Percentiles rank a stretch among this genome's conserved stretches.
These are phyloP conservation scores for Fusarium sp. DNA, from an alignment of 2,329 filamentous ascomycete genomes.

Conservation along the genomic window DNA sequence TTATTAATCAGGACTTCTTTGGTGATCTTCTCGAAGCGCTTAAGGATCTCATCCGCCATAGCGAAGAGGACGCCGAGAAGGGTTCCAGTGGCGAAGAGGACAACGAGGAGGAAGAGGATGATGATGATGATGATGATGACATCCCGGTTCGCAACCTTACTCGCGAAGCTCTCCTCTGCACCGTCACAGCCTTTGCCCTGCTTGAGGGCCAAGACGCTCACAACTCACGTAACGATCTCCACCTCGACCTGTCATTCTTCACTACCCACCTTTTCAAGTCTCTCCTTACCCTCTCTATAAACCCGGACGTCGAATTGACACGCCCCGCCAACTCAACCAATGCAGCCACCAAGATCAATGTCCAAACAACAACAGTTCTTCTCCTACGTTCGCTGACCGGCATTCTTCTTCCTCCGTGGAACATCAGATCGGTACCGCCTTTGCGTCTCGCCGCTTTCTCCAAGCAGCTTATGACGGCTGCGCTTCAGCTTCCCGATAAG, in stretches of 20 bases:
- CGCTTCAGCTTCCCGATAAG: conserved; percentile 91
- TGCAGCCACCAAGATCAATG: conserved; percentile 79
- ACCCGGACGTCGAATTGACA: conserved; percentile 87
- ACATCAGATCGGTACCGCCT: conserved; percentile 80
- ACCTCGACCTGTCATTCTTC: conserved; percentile 95
- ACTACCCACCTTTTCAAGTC: conserved; percentile 92
- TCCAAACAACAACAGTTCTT: conserved; percentile 93
- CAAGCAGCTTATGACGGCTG: conserved; percentile 86
- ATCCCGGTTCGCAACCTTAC: conserved; percentile 75
- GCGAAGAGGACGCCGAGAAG: conserved; percentile 66
- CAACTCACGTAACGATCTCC: conserved; percentile 82
- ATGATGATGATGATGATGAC: conserved; percentile 57
- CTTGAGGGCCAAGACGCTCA: conserved; percentile 93
- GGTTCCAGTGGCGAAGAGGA: conserved; percentile 59
- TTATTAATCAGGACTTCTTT: conserved; percentile 99
- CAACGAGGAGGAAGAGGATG: conserved; percentile 56
- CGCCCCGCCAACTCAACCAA: conserved; percentile 55
- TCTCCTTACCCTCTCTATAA: conserved; percentile 80
- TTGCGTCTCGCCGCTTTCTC: conserved; percentile 89
- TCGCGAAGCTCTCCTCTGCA: conserved; percentile 91
- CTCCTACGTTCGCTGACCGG: conserved; percentile 87
- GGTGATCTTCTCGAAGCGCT: conserved; percentile 94
- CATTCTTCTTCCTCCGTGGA: conserved; percentile 80
- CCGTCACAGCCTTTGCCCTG: conserved; percentile 95
- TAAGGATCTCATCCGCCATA: conserved; percentile 88